Evolutionary conservation across 2,329 filamentous ascomycete genomes (phyloP).

Genomic region (Coniosporium tulheliwenetii): DNA sequence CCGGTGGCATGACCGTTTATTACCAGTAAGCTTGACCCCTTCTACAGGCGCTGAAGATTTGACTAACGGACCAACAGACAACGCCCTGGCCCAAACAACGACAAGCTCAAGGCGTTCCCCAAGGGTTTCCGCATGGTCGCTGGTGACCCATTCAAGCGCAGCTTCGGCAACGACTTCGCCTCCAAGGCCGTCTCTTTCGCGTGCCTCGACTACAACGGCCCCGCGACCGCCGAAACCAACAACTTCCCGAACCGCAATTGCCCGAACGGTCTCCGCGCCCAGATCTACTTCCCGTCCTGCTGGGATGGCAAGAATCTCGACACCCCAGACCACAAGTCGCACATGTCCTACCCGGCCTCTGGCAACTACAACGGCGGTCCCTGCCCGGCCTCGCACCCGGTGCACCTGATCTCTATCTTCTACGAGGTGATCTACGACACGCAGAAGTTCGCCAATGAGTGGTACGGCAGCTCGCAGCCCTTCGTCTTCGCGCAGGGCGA

Average conservation of each 20-base stretch:
- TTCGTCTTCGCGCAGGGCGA: slow-evolving; percentile 59
- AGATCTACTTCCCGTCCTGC: slow-evolving; percentile 60
- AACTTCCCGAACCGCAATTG: slow-evolving; percentile 58
- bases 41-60: neutral
- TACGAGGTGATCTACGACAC: slow-evolving; percentile 43
- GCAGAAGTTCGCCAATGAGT: slow-evolving; percentile 31
- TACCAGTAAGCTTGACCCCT: slow-evolving; percentile 34
- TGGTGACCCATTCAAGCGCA: slow-evolving; percentile 44
- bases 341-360: slow-evolving; percentile 46
- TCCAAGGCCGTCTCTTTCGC: slow-evolving; percentile 40
- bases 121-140: slow-evolving; percentile 54
- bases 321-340: slow-evolving; percentile 43
- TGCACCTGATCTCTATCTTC: slow-evolving; percentile 42
- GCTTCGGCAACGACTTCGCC: slow-evolving; percentile 38
- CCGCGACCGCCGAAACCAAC: slow-evolving; percentile 28
- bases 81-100: slow-evolving; percentile 31
- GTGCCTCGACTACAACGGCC: slow-evolving; percentile 35
- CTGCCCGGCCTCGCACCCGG: slow-evolving; percentile 36
- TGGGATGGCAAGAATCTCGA: slow-evolving; percentile 48
- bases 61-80: too few species aligned
- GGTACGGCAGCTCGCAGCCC: slow-evolving; percentile 38
- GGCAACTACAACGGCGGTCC: slow-evolving; percentile 31
- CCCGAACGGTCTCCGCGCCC: slow-evolving; percentile 45
- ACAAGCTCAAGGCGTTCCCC: slow-evolving; percentile 54
- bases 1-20: slow-evolving; percentile 56